phyloP scores from a whole-genome alignment of 257 asterid genomes.

The Plantago elongata region DNA sequence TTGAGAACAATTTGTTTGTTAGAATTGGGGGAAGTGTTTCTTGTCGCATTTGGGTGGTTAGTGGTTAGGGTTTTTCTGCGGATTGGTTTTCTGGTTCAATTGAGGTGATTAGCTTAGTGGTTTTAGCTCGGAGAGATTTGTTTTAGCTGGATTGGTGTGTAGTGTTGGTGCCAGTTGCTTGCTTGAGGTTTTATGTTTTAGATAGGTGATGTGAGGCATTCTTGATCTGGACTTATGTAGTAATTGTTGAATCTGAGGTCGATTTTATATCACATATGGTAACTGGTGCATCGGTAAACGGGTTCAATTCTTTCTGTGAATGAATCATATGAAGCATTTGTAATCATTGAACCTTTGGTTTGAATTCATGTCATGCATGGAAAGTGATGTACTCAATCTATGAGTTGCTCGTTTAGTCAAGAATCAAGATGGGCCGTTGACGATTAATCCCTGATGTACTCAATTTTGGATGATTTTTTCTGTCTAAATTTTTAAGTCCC shows the following conservation, averaged over 20 bases:
- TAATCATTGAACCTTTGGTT: neutral
- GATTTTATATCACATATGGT: constrained; percentile 1
- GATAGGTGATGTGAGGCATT: no score
- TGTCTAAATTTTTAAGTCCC: constrained; percentile 1
- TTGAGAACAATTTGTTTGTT: neutral
- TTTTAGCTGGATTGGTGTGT: neutral
- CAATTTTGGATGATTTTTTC: neutral
- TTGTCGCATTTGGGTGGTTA: neutral
- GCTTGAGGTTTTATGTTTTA: no score
- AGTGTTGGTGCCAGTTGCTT: no score
- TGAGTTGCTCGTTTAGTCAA: no score
- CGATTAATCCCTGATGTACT: neutral
- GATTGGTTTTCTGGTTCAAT: constrained; percentile 3
- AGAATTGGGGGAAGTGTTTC: neutral
- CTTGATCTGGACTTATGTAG: neutral
- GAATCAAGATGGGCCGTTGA: no score
- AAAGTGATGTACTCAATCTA: neutral
- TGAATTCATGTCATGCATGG: neutral
- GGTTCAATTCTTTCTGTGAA: no score
- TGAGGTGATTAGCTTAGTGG: neutral
- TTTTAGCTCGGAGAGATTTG: neutral
- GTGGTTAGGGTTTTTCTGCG: constrained; percentile 33
- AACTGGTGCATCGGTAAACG: constrained; percentile 1
- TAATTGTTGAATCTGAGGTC: constrained; percentile 1
- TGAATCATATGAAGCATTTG: neutral